Evolutionary conservation across 768 basidiomycete species (phyloP), one percentile per base, ranked within the genome.

Genomic region (Lentinula detonsa): DNA sequence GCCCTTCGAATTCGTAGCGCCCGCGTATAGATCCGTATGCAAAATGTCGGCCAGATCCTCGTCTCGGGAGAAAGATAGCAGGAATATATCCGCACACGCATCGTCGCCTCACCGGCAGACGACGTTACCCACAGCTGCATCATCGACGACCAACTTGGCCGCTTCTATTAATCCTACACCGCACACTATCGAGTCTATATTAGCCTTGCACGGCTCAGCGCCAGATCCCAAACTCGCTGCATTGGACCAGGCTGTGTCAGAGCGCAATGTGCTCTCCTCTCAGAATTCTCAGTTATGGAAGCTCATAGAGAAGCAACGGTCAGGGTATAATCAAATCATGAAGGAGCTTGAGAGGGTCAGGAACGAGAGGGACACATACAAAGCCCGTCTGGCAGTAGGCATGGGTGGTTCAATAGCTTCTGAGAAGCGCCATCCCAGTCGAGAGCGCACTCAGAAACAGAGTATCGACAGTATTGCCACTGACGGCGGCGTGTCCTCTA

Each of bases 221-320:
- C 71, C 79, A 51, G 83, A 86, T 72, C 86, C 86, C 43, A 78
- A 74, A 62, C 65, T 74, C n/a, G 79, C 81, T 39, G 93, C 94
- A 3, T 81, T 96, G 33, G 91, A 93, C 28, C 83, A 86, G 61
- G 84, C 86, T 7, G 77, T 96, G 31, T 79, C 79, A 15, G 95
- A 98, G 68, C 84, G 94, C 65, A 96, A 95, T 68, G 73, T 77
- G 43, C 83, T 95, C 54, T 84, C 88, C 10, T 74, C 85, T 4
- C 94, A 96, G 76, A 96, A 96, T 71, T 76, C 86, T 15, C 93
- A 95, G 74, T 84, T 96, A 21, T 96, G 95, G 95, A 95, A 95
- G 73, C 82, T 95, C 64, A 88, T 96, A 69, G 93, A 95, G 80
- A 95, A 94, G 71, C 92, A 95, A 72, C 83, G 92, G 59, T 73